Percentiles rank a stretch among this genome's conserved stretches.
Evolutionary conservation across 805 yeast species (phyloP).

Genomic region (Tetrapisispora iriomotensis): DNA sequence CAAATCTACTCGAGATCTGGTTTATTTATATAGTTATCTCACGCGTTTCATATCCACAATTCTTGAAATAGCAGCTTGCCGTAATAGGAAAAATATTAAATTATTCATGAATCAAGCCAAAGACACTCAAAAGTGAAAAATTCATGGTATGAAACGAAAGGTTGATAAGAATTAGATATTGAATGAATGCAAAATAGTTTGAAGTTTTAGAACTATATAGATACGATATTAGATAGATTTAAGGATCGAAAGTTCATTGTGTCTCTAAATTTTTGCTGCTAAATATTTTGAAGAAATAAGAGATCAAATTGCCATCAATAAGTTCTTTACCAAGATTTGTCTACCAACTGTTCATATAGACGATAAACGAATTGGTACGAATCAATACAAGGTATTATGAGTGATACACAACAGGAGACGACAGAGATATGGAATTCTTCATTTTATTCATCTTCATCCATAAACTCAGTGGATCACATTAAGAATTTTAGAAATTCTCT

Average conservation of each 20-base stretch:
- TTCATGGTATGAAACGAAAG: background rate
- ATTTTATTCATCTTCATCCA: constrained; percentile 24
- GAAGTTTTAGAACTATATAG: too few relatives aligned
- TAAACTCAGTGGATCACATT: constrained; percentile 25
- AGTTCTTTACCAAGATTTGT: too few relatives aligned
- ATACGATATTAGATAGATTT: too few relatives aligned
- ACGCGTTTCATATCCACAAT: background rate
- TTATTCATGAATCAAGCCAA: background rate
- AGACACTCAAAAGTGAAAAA: background rate
- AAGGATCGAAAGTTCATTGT: too few relatives aligned
- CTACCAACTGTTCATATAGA: too few relatives aligned
- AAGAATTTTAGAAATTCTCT: constrained; percentile 27
- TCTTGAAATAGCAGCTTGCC: background rate
- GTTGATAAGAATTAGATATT: background rate
- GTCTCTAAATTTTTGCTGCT: too few relatives aligned
- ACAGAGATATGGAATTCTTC: constrained; percentile 18
- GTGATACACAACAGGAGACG: constrained; percentile 6
- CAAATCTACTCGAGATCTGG: too few relatives aligned
- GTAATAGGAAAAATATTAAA: constrained; percentile 2
- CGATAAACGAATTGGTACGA: too few relatives aligned
- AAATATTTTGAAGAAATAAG: too few relatives aligned
- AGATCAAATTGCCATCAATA: too few relatives aligned
- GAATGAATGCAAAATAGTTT: too few relatives aligned
- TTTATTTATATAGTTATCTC: background rate
- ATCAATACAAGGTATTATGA: background rate